phyloP scores from a whole-genome alignment of 805 yeast species.

The Barnettozyma sp. region DNA sequence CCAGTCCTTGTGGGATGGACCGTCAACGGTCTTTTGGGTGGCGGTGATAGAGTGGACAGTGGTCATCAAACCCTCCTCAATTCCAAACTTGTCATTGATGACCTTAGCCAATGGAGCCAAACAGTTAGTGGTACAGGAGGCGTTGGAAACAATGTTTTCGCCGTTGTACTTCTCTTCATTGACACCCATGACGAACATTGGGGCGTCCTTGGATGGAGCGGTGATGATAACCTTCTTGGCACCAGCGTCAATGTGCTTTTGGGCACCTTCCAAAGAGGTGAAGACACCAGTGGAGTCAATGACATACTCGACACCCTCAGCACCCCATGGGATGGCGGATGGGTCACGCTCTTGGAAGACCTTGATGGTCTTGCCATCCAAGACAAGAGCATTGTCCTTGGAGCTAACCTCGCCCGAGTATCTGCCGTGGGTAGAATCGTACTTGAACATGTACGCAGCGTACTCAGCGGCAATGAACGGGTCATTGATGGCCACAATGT shows the following conservation, averaged over 20 bases:
- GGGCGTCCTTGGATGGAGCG: slow-evolving; percentile 66
- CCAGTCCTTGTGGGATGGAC: slow-evolving; percentile 76
- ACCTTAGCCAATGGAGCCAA: slow-evolving; percentile 69
- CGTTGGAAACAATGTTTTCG: slow-evolving; percentile 59
- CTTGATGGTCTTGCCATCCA: slow-evolving; percentile 44
- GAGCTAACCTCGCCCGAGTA: slow-evolving; percentile 51
- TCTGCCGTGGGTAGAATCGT: slow-evolving; percentile 65
- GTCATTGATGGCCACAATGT: slow-evolving; percentile 62
- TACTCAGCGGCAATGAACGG: slow-evolving; percentile 63
- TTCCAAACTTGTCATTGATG: slow-evolving; percentile 57
- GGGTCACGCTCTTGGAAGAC: slow-evolving; percentile 66
- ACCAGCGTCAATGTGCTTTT: slow-evolving; percentile 65
- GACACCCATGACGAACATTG: slow-evolving; percentile 70
- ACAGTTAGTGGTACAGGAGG: slow-evolving; percentile 72
- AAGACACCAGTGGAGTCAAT: slow-evolving; percentile 70
- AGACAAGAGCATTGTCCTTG: slow-evolving; percentile 44
- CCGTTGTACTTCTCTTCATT: slow-evolving; percentile 53
- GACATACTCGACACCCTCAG: slow-evolving; percentile 52
- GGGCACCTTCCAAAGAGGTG: slow-evolving; percentile 58
- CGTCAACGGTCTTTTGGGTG: slow-evolving; percentile 68
- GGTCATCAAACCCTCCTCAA: slow-evolving; percentile 72
- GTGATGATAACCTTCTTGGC: slow-evolving; percentile 69
- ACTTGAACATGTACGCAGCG: slow-evolving; percentile 71
- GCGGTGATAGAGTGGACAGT: slow-evolving; percentile 69
- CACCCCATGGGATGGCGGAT: slow-evolving; percentile 62